phyloP scores from a whole-genome alignment of 805 yeast species.

The Zygoascus flipseniorum region DNA sequence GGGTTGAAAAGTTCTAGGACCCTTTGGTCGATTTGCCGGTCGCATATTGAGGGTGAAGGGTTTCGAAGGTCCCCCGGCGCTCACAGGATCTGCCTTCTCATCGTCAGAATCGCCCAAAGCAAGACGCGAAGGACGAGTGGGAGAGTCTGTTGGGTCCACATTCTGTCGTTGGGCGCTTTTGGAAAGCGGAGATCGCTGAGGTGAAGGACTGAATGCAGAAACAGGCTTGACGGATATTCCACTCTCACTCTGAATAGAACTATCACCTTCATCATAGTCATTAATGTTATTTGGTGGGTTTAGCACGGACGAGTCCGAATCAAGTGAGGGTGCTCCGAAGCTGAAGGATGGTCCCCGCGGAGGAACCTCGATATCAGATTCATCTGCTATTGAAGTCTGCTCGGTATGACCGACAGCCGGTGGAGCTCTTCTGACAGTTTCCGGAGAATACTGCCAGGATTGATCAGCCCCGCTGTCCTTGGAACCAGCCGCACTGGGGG shows the following conservation, averaged over 20 bases:
- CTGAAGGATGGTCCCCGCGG: neutral
- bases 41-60: constrained; percentile 3
- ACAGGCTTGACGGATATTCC: neutral
- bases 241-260: neutral
- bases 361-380: neutral
- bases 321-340: neutral
- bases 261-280: neutral
- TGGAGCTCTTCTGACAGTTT: neutral
- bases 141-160: neutral
- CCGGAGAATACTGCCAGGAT: neutral
- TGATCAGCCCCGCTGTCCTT: neutral
- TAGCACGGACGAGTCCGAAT: neutral
- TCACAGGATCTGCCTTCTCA: neutral
- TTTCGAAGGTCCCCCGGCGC: neutral
- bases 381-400: neutral
- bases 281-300: neutral
- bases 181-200: neutral
- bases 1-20: constrained; percentile 8
- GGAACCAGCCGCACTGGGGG: neutral
- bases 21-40: constrained; percentile 8
- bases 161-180: neutral
- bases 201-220: neutral
- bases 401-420: neutral
- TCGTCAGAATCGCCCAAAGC: neutral
- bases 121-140: neutral